These are phyloP conservation scores for Syzygium syzygioides DNA, from an alignment of 441 rosid species.

Conservation along the genomic window DNA sequence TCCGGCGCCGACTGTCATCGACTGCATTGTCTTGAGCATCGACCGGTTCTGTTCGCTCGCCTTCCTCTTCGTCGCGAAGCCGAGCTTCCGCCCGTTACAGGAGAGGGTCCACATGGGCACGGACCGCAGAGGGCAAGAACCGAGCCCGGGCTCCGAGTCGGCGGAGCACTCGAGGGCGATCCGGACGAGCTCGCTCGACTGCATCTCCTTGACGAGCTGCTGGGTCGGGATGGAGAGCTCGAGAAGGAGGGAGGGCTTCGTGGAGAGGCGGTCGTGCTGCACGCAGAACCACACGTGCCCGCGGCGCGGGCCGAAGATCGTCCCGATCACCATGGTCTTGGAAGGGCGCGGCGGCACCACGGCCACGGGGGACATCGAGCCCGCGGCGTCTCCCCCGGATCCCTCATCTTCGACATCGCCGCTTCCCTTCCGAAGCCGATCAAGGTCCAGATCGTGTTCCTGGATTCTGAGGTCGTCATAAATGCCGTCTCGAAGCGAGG, in stretches of 20 bases:
- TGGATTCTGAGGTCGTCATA: slow-evolving; percentile 6
- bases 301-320: slow-evolving; percentile 72
- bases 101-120: slow-evolving; percentile 65
- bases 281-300: slow-evolving; percentile 87
- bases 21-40: slow-evolving; percentile 63
- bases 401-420: slow-evolving; percentile 20
- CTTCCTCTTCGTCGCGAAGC: slow-evolving; percentile 52
- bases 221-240: slow-evolving; percentile 65
- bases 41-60: slow-evolving; percentile 30
- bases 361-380: neutral
- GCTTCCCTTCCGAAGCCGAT: neutral
- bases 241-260: slow-evolving; percentile 59
- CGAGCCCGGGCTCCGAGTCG: slow-evolving; percentile 28
- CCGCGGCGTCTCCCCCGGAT: slow-evolving; percentile 16
- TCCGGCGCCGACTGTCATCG: slow-evolving; percentile 71
- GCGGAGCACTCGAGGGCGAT: slow-evolving; percentile 64
- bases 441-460: neutral
- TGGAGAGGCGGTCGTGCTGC: slow-evolving; percentile 69
- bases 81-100: slow-evolving; percentile 61
- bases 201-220: slow-evolving; percentile 70
- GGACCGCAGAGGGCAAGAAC: slow-evolving; percentile 50
- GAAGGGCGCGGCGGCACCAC: slow-evolving; percentile 50
- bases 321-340: slow-evolving; percentile 77
- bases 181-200: slow-evolving; percentile 50
- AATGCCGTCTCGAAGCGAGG: slow-evolving; percentile 56